These are phyloP conservation scores for Bruguiera hainesii DNA, from an alignment of 441 rosid species.

Conservation along the genomic window DNA sequence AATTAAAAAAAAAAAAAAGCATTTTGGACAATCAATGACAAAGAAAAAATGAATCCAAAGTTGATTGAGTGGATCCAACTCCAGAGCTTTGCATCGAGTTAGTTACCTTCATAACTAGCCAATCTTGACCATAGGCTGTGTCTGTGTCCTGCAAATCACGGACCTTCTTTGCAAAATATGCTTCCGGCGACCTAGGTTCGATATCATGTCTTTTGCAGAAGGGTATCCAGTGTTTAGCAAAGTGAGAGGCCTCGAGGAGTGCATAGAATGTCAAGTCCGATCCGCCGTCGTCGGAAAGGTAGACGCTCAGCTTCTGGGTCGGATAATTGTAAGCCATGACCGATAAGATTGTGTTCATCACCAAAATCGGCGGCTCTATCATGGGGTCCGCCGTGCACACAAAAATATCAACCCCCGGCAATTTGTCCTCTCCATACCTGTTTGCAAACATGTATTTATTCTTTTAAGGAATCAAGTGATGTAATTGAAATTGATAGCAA, in stretches of 20 bases:
- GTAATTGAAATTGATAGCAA: not conserved
- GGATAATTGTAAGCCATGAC: slow-evolving; percentile 55
- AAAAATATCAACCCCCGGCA: slow-evolving; percentile 42
- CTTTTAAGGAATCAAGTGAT: not conserved
- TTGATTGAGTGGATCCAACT: not conserved
- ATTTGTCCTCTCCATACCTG: not conserved
- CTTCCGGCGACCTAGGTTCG: slow-evolving; percentile 40
- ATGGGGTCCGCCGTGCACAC: slow-evolving; percentile 69
- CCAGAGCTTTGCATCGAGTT: not conserved
- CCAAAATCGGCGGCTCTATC: slow-evolving; percentile 58
- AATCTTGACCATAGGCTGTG: slow-evolving; percentile 3
- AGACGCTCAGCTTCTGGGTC: slow-evolving; percentile 44
- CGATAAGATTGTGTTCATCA: slow-evolving; percentile 56
- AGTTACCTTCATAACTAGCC: slow-evolving; percentile 28
- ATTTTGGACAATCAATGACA: too few relatives aligned
- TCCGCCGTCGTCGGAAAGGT: slow-evolving; percentile 67
- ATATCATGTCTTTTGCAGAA: slow-evolving; percentile 39
- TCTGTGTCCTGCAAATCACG: not conserved
- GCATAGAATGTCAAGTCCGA: slow-evolving; percentile 57
- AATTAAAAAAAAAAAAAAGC: too few relatives aligned
- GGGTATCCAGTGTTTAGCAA: slow-evolving; percentile 52
- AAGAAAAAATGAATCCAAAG: not conserved
- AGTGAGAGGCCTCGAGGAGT: slow-evolving; percentile 47
- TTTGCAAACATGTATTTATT: not conserved
- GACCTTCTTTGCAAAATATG: slow-evolving; percentile 20